Conservation (phyloP, 208 protist genomes). For the Plasmodiophora brassicae region DNA sequence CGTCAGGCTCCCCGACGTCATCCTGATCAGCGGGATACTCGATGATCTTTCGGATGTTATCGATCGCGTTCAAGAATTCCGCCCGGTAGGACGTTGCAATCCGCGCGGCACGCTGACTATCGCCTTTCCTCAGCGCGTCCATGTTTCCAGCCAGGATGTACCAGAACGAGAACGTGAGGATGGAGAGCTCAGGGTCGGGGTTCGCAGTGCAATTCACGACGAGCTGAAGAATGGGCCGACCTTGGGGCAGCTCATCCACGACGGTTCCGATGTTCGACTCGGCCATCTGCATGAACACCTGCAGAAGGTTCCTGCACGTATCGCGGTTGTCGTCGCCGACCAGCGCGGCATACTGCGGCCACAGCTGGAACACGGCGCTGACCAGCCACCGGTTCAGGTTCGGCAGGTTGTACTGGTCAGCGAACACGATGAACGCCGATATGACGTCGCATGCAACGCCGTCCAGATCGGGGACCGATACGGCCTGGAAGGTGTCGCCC, state of each 20-base stretch:
- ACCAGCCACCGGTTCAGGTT: neutral
- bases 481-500: neutral
- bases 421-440: neutral
- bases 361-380: neutral
- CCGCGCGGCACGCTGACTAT: neutral
- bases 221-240: neutral
- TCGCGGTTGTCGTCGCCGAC: neutral
- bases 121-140: neutral
- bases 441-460: neutral
- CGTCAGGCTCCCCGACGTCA: neutral
- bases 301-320: neutral
- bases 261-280: neutral
- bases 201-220: constrained; percentile 19
- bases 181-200: neutral
- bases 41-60: neutral
- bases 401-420: neutral
- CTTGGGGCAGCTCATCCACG: neutral
- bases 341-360: neutral
- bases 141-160: neutral
- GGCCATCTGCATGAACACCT: neutral
- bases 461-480: neutral
- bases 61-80: neutral
- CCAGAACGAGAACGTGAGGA: constrained; percentile 3
- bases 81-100: neutral
- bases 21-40: constrained; percentile 16